Conservation (phyloP, 169 alveolate genomes). For the Amoebophrya sp. region DNA sequence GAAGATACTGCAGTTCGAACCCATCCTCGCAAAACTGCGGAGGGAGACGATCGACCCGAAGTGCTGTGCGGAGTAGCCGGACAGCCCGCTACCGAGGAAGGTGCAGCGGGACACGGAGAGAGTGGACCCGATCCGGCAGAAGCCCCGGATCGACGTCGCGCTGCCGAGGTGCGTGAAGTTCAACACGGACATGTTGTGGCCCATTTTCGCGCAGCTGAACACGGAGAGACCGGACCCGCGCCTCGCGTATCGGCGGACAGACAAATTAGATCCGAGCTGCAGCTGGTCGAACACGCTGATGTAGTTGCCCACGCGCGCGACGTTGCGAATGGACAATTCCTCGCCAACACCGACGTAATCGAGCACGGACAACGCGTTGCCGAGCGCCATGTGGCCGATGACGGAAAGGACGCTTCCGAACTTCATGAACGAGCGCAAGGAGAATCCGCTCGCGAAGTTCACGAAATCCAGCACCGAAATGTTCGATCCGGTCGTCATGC, state of each 20-base stretch:
- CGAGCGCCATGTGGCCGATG: neutral
- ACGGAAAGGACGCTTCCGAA: neutral
- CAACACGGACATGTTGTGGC: neutral
- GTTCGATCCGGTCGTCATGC: neutral
- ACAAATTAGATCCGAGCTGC: neutral
- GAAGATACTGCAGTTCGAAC: neutral
- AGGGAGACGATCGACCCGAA: neutral
- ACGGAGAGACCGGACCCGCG: neutral
- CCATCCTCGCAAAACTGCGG: neutral
- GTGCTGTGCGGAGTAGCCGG: neutral
- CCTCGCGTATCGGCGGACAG: neutral
- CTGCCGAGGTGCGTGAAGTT: neutral
- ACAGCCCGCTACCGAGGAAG: neutral
- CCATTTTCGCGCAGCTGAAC: neutral
- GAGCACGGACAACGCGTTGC: neutral
- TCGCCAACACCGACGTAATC: neutral
- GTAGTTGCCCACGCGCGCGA: neutral
- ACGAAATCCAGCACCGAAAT: neutral
- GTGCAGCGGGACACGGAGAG: slow-evolving; percentile 3
- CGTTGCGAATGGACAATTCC: neutral
- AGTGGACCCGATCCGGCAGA: neutral
- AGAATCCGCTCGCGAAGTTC: neutral
- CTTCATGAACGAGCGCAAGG: neutral
- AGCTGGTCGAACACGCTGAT: neutral
- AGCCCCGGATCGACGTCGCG: neutral